A percentile compares a stretch with the other conserved stretches of the same genome.
phyloP scores from a whole-genome alignment of 208 protist species.

The Trypanosoma avium region DNA sequence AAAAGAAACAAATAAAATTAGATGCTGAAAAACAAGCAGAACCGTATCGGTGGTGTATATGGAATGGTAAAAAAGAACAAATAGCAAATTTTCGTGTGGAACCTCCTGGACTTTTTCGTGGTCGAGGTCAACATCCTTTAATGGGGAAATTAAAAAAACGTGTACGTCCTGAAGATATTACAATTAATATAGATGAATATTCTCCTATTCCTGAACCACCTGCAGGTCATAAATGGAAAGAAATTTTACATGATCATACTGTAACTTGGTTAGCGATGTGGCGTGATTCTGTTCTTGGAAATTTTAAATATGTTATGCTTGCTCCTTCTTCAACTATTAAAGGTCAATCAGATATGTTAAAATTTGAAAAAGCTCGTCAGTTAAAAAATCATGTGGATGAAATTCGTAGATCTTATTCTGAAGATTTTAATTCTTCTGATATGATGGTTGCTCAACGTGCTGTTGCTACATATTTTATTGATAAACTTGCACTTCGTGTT shows the following conservation, averaged over 20 bases:
- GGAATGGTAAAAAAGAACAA: conserved; percentile 94
- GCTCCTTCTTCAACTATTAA: conserved; percentile 93
- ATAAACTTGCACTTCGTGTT: conserved; percentile 98
- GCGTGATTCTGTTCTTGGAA: conserved; percentile 93
- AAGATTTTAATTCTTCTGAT: conserved; percentile 80
- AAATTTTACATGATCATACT: conserved; percentile 94
- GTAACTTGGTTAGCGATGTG: conserved; percentile 99
- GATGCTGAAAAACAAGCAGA: conserved; percentile 86
- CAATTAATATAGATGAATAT: conserved; percentile 96
- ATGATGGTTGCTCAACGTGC: conserved; percentile 87
- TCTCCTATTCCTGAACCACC: conserved; percentile 86
- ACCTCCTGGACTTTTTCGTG: conserved; percentile 98
- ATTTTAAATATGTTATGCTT: conserved; percentile 98
- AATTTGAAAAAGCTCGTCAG: conserved; percentile 97
- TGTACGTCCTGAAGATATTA: conserved; percentile 97
- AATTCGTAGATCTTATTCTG: conserved; percentile 93
- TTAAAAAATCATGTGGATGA: conserved; percentile 94
- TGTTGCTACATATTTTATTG: conserved; percentile 98
- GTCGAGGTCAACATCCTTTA: conserved; percentile 97
- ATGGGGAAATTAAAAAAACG: conserved; percentile 95
- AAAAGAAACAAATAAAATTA: conserved; percentile 91
- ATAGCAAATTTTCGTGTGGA: conserved; percentile 98
- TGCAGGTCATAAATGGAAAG: conserved; percentile 93
- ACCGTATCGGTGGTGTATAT: conserved; percentile 88
- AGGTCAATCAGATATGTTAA: conserved; percentile 96